phyloP scores from a whole-genome alignment of 2,329 filamentous ascomycete species.

The Alternaria metachromatica region DNA sequence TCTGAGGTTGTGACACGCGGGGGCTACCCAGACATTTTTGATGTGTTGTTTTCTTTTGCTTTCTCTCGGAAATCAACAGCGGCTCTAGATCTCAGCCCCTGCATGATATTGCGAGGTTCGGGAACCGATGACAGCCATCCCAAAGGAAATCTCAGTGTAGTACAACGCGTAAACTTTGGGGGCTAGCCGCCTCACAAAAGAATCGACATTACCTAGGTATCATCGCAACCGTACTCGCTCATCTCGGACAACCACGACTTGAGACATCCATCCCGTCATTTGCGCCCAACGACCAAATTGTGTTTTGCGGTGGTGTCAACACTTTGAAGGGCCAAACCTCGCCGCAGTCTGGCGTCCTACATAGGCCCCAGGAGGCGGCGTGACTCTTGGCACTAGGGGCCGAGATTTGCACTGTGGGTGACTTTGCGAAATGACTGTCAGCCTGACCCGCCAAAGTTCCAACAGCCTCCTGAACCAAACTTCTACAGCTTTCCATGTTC shows the following conservation, averaged over 20 bases:
- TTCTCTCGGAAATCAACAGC: not conserved
- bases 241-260: not conserved
- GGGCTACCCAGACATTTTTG: not conserved
- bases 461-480: conserved; percentile 11
- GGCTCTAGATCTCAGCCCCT: not conserved
- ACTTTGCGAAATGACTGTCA: conserved; percentile 16
- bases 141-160: not conserved
- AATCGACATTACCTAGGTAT: not conserved
- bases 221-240: not conserved
- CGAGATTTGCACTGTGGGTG: conserved; percentile 12
- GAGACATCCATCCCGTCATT: not conserved
- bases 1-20: not conserved
- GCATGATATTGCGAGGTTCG: not conserved
- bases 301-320: conserved; percentile 6
- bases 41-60: not conserved
- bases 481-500: not conserved
- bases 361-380: conserved; percentile 8
- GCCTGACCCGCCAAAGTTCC: conserved; percentile 13
- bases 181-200: not conserved
- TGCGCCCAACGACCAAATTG: not conserved
- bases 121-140: not conserved
- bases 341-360: not conserved
- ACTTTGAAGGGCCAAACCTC: not conserved
- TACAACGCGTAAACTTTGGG: not conserved
- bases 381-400: conserved; percentile 23